Evolutionary conservation across 805 yeast species (phyloP).

Genomic region (Pichia membranifaciens): DNA sequence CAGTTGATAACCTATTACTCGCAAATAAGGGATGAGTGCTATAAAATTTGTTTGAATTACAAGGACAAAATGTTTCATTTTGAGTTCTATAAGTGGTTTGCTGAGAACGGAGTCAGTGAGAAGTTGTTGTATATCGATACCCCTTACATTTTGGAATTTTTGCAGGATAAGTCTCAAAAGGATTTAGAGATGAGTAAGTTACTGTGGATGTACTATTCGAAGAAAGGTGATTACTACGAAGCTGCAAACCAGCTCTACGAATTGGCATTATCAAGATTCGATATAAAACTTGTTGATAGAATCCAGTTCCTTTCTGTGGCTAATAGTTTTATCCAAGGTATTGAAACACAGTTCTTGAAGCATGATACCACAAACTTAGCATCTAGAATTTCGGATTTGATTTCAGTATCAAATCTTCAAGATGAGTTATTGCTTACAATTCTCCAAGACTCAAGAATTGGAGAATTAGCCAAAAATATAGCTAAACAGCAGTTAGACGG

Average conservation of each 20-base stretch:
- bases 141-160: conserved; percentile 69
- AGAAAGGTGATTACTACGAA: conserved; percentile 65
- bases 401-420: conserved; percentile 84
- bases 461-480: conserved; percentile 42
- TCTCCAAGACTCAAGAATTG: conserved; percentile 45
- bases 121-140: conserved; percentile 76
- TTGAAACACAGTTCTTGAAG: conserved; percentile 67
- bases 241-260: conserved; percentile 81
- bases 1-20: conserved; percentile 43
- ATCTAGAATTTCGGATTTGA: conserved; percentile 64
- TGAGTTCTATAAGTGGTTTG: conserved; percentile 89
- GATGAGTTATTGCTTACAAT: conserved; percentile 52
- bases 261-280: conserved; percentile 69
- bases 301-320: conserved; percentile 89
- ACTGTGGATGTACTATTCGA: conserved; percentile 85
- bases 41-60: conserved; percentile 64
- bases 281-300: conserved; percentile 61
- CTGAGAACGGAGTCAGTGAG: conserved; percentile 68
- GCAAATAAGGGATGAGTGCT: conserved; percentile 64
- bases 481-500: conserved; percentile 53
- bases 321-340: conserved; percentile 85
- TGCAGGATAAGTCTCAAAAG: conserved; percentile 58
- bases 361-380: conserved; percentile 72
- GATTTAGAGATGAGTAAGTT: conserved; percentile 73
- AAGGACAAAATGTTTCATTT: conserved; percentile 86